Percentiles rank a stretch among this genome's conserved stretches.
Evolutionary conservation across 202 grass and related monocot genomes (phyloP).

Genomic region (Schoenoplectus triqueter): DNA sequence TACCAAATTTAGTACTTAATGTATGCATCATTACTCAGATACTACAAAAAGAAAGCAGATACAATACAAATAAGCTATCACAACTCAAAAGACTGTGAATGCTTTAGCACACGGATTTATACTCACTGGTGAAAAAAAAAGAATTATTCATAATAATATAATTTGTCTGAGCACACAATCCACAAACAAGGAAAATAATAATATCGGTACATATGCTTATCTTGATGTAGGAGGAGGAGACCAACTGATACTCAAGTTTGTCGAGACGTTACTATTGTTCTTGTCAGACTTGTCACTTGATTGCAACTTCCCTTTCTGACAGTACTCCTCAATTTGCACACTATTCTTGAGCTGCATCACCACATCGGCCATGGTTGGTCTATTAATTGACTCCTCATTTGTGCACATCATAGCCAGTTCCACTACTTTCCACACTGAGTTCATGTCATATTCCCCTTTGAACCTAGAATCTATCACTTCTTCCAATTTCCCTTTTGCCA

Average conservation of each 20-base stretch:
- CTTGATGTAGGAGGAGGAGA: neutral
- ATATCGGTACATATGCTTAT: neutral
- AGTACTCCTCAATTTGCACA: slow-evolving; percentile 10
- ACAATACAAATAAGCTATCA: neutral
- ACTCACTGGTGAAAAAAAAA: too few relatives aligned
- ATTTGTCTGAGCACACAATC: neutral
- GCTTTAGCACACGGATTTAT: too few relatives aligned
- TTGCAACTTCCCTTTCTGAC: neutral
- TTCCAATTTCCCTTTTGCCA: slow-evolving; percentile 16
- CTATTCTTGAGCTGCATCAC: slow-evolving; percentile 26
- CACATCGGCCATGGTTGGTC: slow-evolving; percentile 35
- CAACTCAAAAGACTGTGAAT: neutral
- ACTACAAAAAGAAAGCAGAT: neutral
- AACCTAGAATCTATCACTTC: slow-evolving; percentile 31
- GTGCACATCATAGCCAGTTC: slow-evolving; percentile 35
- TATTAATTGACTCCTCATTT: neutral
- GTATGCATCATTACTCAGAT: neutral
- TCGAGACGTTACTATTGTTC: neutral
- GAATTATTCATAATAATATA: too few relatives aligned
- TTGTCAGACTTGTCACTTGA: neutral
- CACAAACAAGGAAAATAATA: neutral
- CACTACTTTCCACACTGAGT: slow-evolving; percentile 31
- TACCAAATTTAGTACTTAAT: neutral
- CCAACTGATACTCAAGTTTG: too few relatives aligned
- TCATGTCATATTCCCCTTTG: slow-evolving; percentile 19